Conservation (phyloP, 2,329 filamentous ascomycete genomes). For the Nemania bipapillata region DNA sequence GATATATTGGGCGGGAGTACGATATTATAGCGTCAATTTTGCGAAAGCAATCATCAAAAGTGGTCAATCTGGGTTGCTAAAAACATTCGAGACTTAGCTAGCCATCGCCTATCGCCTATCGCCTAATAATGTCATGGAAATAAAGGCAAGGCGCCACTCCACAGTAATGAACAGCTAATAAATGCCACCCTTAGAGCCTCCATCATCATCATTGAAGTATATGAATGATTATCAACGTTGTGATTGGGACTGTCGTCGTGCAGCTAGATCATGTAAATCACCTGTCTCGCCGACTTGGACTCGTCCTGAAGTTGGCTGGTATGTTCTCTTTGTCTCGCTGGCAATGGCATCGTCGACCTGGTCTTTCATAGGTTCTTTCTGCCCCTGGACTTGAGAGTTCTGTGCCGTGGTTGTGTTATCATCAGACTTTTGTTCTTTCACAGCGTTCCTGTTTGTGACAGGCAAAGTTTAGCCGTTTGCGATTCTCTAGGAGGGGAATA, state of each 20-base stretch:
- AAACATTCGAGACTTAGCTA: background rate
- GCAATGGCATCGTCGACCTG: constrained; percentile 48
- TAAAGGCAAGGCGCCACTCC: background rate
- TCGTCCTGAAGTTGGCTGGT: constrained; percentile 45
- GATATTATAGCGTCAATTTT: background rate
- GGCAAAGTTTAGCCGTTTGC: constrained; percentile 9
- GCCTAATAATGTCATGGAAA: no score
- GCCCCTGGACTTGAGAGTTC: constrained; percentile 37
- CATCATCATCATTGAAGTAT: background rate
- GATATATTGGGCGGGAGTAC: background rate
- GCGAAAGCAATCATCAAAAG: background rate
- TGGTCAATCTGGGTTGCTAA: background rate
- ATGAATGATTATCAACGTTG: background rate
- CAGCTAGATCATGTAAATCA: constrained; percentile 50
- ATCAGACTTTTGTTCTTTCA: constrained; percentile 42
- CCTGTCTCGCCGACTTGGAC: constrained; percentile 51
- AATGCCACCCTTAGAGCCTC: no score
- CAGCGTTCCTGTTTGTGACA: constrained; percentile 39
- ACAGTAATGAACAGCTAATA: background rate
- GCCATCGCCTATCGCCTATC: background rate
- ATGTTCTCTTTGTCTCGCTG: constrained; percentile 49
- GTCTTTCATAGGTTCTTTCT: constrained; percentile 48
- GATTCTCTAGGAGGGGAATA: background rate
- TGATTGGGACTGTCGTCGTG: constrained; percentile 40
- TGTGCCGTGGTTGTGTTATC: constrained; percentile 37